A percentile compares a stretch with the other conserved stretches of the same genome.
Evolutionary conservation across 2,329 filamentous ascomycete genomes (phyloP).

Genomic region (Ceratocystis cacaofunesta): DNA sequence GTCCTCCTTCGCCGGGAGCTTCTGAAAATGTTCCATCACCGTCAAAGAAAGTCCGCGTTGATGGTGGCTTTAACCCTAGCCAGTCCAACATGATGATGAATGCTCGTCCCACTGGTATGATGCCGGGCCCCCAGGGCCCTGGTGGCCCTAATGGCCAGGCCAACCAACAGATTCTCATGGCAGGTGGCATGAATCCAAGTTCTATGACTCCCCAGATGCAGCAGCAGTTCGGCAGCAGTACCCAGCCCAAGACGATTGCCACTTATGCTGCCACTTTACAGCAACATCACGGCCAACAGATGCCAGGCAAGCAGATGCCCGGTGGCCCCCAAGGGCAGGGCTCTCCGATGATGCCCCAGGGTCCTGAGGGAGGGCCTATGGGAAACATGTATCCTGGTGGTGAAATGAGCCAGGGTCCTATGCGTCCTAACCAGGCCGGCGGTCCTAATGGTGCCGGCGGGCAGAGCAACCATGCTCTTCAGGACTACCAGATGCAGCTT

Average conservation of each 20-base stretch:
- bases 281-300: slow-evolving; percentile 66
- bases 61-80: slow-evolving; percentile 55
- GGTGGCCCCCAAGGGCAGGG: slow-evolving; percentile 58
- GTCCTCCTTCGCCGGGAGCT: slow-evolving; percentile 67
- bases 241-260: slow-evolving; percentile 72
- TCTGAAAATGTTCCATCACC: slow-evolving; percentile 84
- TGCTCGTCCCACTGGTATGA: slow-evolving; percentile 53
- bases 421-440: slow-evolving; percentile 40
- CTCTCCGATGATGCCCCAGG: slow-evolving; percentile 67
- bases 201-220: slow-evolving; percentile 64
- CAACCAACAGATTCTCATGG: slow-evolving; percentile 46
- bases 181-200: slow-evolving; percentile 61
- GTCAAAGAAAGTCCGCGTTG: slow-evolving; percentile 72
- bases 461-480: slow-evolving; percentile 59
- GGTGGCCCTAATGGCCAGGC: slow-evolving; percentile 34
- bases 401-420: slow-evolving; percentile 39
- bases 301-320: slow-evolving; percentile 61
- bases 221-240: slow-evolving; percentile 46
- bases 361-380: slow-evolving; percentile 48
- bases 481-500: slow-evolving; percentile 81
- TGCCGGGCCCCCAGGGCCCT: slow-evolving; percentile 56
- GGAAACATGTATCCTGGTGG: slow-evolving; percentile 47
- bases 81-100: slow-evolving; percentile 58
- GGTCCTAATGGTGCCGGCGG: slow-evolving; percentile 29
- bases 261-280: slow-evolving; percentile 75